Percentiles rank a stretch among this genome's conserved stretches.
These are phyloP conservation scores for Venturia oleaginea DNA, from an alignment of 2,329 filamentous ascomycete genomes.

Conservation along the genomic window DNA sequence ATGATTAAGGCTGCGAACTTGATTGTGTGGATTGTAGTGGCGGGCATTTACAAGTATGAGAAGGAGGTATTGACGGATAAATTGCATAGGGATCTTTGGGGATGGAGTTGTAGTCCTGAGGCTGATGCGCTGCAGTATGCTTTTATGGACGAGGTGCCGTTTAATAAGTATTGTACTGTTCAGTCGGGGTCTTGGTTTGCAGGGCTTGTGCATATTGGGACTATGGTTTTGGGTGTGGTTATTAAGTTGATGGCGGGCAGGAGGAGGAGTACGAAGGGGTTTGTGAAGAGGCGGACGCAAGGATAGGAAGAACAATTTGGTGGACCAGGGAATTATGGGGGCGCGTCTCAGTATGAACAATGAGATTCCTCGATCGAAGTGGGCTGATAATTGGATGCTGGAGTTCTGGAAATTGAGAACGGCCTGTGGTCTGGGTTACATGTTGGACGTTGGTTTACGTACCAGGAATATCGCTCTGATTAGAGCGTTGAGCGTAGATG, in stretches of 20 bases:
- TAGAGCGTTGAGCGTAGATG: neutral
- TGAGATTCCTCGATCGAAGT: neutral
- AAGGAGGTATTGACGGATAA: conserved; percentile 25
- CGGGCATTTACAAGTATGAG: conserved; percentile 27
- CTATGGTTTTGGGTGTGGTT: conserved; percentile 23
- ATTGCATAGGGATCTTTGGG: conserved; percentile 32
- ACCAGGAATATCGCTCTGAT: neutral
- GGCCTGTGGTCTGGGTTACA: neutral
- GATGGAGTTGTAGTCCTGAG: conserved; percentile 30
- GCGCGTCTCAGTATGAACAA: neutral
- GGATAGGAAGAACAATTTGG: neutral
- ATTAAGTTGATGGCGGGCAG: conserved; percentile 24
- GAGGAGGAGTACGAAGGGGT: conserved; percentile 25
- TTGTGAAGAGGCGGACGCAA: conserved; percentile 15
- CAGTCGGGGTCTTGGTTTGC: conserved; percentile 30
- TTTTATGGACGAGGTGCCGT: conserved; percentile 28
- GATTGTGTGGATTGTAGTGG: conserved; percentile 28
- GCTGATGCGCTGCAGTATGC: conserved; percentile 29
- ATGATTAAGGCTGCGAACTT: conserved; percentile 25
- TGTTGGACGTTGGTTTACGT: neutral
- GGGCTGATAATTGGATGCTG: neutral
- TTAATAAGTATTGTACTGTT: conserved; percentile 27
- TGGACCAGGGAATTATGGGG: neutral
- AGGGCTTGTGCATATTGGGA: conserved; percentile 26
- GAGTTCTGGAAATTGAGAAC: neutral